Base-by-base conservation (phyloP, 345 rosid species). In the Combretum micranthum region DNA sequence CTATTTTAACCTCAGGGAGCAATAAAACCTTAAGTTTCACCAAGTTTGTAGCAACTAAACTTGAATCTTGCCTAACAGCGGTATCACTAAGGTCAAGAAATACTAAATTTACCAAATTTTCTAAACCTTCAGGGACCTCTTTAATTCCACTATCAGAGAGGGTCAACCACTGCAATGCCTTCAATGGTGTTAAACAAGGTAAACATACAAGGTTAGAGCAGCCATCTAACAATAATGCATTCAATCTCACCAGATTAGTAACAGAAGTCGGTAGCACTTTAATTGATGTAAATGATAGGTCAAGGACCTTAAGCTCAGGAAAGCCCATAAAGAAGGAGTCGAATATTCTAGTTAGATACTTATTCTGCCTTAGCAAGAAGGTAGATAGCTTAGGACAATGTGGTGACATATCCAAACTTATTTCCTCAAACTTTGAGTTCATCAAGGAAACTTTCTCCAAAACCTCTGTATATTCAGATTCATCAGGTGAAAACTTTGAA, bases 81-180 rank as follows among this genome's bases (percentile, higher is more conserved):
- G 2, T 0, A 2, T 25, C 12, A 12, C 1, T 10, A 1, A 72
- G 57, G 43, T 67, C 46, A 22, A 46, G 69, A 48, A 67, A 63
- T 44, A 5, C 46, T 12, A 72, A 62, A 42, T 26, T 52, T 4
- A 20, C 15, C 48, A 59, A 18, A 26, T 43, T 48, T 37, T 57
- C 69, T 1, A 72, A 0, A 13, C 72, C 76, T 8, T 42, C n/a
- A 12, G 76, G 76, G 6, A 65, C 56, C 25, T 37, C 57, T 23
- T 44, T 7, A 20, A 62, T 20, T 20, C 3, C 0, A 1, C 59
- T 20, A 21, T 0, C 1, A 2, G 22, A 3, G n/a, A 72, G 50
- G 49, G 58, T 65, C 68, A 66, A 63, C 57, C 43, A 48, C 54
- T 47, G 19, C 57, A 67, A 21, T 11, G 42, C 19, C 20, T 20